Base-by-base conservation (phyloP, 805 yeast species). In the Wickerhamiella allomyrinae region DNA sequence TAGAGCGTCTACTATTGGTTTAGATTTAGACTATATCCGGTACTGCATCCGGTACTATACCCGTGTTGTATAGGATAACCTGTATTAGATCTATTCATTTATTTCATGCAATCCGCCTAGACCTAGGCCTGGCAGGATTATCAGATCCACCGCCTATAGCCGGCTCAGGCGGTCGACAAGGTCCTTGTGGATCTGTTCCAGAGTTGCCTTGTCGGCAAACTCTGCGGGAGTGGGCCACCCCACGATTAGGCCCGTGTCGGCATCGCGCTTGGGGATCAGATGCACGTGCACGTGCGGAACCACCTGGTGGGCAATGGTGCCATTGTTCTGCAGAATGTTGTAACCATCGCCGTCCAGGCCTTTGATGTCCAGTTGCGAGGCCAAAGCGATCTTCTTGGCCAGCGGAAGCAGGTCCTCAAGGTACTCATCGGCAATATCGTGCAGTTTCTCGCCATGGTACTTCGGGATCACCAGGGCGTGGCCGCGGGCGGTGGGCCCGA, bases 281-380 rank as follows among this genome's bases (percentile, higher is more conserved):
- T 89, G 98, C 73, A 91, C 82, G 61, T 89, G 98, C 45, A 91
- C 96, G 59, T 89, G 98, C 52, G 82, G 91, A 44, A 91, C 97
- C 43, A 72, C 79, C 66, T 89, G 98, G 58, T 91, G 97, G 10
- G 97, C 98, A 56, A 87, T 77, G 58, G 83, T 66, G 39, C 97
- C 97, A 53, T 89, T 91, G 69, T 89, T 91, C 62, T 87, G 97
- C 50, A 89, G 67, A 17, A 89, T 59, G 58, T 89, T 89, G 70
- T 89, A 89, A 36, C 94, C 94, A 3, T 69, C 68, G 24, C 75
- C 72, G 9, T 70, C 71, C 13, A 74, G 70, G 29, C 81, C 74
- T 46, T 78, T 79, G 37, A 66, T 64, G 47, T 54, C 55, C 17
- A 63, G 58, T 3, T 73, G 79, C 47, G 83, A 66, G 5, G 81